Percentiles rank a stretch among this genome's conserved stretches.
These are phyloP conservation scores for Naganishia friedmannii DNA, from an alignment of 768 basidiomycete genomes.

Conservation along the genomic window DNA sequence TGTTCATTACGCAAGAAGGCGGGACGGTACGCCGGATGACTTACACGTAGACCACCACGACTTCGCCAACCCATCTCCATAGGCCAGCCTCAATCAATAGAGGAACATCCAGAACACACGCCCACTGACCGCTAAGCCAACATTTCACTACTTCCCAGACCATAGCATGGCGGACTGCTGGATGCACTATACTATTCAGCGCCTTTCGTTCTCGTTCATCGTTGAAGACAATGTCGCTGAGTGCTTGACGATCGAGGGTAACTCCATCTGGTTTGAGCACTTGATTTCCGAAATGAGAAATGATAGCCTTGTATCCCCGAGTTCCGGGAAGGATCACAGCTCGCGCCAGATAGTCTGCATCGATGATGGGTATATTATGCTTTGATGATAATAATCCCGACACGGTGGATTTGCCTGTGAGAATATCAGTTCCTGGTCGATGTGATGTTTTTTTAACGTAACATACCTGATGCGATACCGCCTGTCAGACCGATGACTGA, in stretches of 20 bases:
- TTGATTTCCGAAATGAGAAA: conserved; percentile 64
- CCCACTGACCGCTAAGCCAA: conserved; percentile 75
- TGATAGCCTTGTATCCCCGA: conserved; percentile 66
- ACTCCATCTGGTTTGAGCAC: conserved; percentile 66
- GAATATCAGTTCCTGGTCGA: neutral
- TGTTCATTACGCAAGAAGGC: neutral
- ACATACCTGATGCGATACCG: conserved; percentile 73
- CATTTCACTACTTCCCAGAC: conserved; percentile 62
- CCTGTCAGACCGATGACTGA: conserved; percentile 92
- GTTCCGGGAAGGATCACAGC: conserved; percentile 81
- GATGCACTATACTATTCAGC: conserved; percentile 84
- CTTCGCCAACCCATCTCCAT: conserved; percentile 75
- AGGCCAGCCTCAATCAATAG: conserved; percentile 83
- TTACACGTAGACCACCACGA: conserved; percentile 90
- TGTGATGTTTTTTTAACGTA: too few relatives aligned
- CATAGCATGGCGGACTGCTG: conserved; percentile 80
- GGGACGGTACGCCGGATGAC: conserved; percentile 29
- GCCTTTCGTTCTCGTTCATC: conserved; percentile 67
- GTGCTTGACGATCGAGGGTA: conserved; percentile 71
- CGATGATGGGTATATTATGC: conserved; percentile 75
- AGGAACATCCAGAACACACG: conserved; percentile 85
- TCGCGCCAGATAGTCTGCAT: conserved; percentile 86
- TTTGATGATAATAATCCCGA: conserved; percentile 64
- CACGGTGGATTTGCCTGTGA: conserved; percentile 81
- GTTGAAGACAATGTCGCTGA: conserved; percentile 80